These are phyloP conservation scores for Metarhizium sp. DNA, from an alignment of 2,329 filamentous ascomycete species.

Conservation along the genomic window DNA sequence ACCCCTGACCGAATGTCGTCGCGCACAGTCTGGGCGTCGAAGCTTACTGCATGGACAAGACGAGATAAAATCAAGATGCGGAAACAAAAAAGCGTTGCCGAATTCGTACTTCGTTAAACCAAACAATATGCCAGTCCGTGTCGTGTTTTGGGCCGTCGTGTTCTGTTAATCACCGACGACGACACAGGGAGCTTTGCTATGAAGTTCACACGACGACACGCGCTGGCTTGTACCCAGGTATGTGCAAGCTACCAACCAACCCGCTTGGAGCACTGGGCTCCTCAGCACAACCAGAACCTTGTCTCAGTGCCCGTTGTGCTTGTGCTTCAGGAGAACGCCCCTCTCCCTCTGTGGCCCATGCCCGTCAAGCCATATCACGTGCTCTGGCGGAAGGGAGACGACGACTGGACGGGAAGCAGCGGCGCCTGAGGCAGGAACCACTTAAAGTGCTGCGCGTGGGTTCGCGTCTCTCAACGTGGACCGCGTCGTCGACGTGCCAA, in stretches of 20 bases:
- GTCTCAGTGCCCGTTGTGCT: background rate
- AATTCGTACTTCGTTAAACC: background rate
- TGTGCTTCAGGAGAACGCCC: background rate
- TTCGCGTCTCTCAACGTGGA: slow-evolving; percentile 23
- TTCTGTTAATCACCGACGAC: background rate
- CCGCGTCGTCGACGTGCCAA: slow-evolving; percentile 29
- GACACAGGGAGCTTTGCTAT: background rate
- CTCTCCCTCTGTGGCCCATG: background rate
- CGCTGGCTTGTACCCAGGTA: background rate
- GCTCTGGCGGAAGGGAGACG: slow-evolving; percentile 5
- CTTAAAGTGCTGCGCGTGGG: slow-evolving; percentile 29
- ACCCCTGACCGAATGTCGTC: background rate
- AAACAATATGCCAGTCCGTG: background rate
- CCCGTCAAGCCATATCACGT: slow-evolving; percentile 18
- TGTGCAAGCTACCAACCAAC: background rate
- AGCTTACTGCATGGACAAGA: background rate
- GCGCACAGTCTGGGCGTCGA: background rate
- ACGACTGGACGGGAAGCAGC: background rate
- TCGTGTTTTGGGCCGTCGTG: background rate
- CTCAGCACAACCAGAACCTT: too few species aligned
- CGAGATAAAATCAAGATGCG: background rate
- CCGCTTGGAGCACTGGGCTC: too few species aligned
- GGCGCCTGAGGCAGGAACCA: slow-evolving; percentile 24
- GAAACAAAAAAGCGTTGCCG: background rate
- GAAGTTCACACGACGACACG: background rate